Evolutionary conservation across 345 rosid genomes (phyloP).

Genomic region (Sonneratia alba): DNA sequence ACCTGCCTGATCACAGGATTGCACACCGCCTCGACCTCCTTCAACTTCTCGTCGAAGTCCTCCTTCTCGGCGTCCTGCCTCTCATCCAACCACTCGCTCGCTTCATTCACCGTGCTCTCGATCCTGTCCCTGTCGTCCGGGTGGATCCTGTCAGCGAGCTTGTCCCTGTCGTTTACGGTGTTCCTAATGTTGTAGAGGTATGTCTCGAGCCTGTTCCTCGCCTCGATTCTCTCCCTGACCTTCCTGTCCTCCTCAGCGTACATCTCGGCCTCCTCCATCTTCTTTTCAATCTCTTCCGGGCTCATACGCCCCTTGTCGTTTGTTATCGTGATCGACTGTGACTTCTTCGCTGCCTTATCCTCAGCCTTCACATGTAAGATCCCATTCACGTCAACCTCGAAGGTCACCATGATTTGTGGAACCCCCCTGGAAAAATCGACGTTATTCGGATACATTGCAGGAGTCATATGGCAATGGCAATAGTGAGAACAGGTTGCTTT

Average conservation of each 20-base stretch:
- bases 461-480: not conserved
- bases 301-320: constrained; percentile 45
- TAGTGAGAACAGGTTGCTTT: not conserved
- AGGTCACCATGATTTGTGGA: constrained; percentile 41
- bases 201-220: constrained; percentile 46
- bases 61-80: constrained; percentile 42
- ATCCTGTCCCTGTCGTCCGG: constrained; percentile 44
- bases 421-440: constrained; percentile 30
- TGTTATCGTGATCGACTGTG: constrained; percentile 37
- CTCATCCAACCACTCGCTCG: constrained; percentile 52
- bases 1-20: constrained; percentile 39
- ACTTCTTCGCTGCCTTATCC: constrained; percentile 43
- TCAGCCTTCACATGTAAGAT: constrained; percentile 43
- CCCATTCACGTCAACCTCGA: constrained; percentile 43
- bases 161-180: constrained; percentile 27
- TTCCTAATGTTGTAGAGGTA: constrained; percentile 43
- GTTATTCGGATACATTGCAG: not conserved
- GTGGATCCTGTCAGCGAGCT: constrained; percentile 35
- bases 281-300: constrained; percentile 45
- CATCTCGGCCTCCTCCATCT: constrained; percentile 51
- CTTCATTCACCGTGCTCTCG: constrained; percentile 28
- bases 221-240: constrained; percentile 37
- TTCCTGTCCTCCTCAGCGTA: constrained; percentile 43
- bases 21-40: constrained; percentile 46
- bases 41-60: constrained; percentile 44